phyloP scores from a whole-genome alignment of 2,329 filamentous ascomycete genomes.

The Magnaporthales sp. region DNA sequence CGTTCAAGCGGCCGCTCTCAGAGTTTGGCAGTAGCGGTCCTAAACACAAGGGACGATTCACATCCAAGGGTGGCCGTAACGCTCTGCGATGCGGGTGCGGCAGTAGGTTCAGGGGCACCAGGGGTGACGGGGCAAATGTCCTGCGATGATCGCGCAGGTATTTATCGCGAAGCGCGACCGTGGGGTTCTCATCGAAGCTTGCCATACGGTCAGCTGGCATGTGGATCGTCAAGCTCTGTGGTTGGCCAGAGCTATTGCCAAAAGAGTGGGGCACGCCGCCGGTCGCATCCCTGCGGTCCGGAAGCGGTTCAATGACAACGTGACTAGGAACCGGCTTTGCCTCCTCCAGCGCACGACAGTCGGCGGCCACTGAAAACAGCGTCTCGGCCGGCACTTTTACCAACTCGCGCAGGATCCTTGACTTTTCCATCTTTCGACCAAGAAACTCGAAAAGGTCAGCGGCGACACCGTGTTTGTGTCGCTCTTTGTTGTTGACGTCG shows the following conservation, averaged over 20 bases:
- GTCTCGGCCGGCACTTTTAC: background rate
- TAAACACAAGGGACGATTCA: background rate
- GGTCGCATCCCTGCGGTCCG: background rate
- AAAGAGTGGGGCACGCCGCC: background rate
- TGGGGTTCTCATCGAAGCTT: background rate
- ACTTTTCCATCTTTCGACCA: background rate
- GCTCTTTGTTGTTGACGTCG: background rate
- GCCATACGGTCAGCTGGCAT: background rate
- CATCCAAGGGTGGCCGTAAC: background rate
- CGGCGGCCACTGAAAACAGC: background rate
- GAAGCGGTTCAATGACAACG: background rate
- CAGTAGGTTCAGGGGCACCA: background rate
- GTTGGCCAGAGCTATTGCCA: background rate
- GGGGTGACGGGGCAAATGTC: background rate
- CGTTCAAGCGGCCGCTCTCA: background rate
- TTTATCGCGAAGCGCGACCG: background rate
- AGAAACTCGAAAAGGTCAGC: background rate
- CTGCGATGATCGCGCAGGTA: background rate
- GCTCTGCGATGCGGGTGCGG: background rate
- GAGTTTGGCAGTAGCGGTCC: background rate
- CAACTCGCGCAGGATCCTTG: background rate
- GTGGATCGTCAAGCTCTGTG: background rate
- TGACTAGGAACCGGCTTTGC: background rate
- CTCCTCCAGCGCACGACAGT: background rate
- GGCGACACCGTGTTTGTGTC: slow-evolving; percentile 5